Conservation (phyloP, 1,284 basidiomycete genomes). For the Trichosporon coremiiforme region DNA sequence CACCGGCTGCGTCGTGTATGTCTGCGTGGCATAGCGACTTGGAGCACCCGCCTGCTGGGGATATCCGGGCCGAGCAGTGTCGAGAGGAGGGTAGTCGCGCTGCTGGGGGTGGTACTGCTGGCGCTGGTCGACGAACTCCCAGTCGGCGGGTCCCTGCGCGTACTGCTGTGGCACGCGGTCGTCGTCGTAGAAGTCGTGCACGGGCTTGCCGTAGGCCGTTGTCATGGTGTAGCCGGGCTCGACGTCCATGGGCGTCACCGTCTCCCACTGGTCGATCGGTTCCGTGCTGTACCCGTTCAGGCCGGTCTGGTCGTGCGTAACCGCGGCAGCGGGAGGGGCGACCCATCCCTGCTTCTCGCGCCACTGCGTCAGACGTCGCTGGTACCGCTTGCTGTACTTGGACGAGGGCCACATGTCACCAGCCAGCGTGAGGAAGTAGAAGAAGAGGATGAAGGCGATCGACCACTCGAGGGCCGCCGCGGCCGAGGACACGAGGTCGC, state of each 20-base stretch:
- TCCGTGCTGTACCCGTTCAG: neutral
- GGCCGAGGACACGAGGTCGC: slow-evolving; percentile 56
- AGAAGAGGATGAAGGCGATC: slow-evolving; percentile 56
- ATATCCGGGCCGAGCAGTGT: neutral
- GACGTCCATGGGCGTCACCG: slow-evolving; percentile 7
- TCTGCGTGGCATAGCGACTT: neutral
- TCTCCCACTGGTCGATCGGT: slow-evolving; percentile 17
- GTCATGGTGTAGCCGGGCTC: neutral
- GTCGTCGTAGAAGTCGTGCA: neutral
- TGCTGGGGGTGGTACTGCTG: slow-evolving; percentile 10
- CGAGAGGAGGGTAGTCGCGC: neutral
- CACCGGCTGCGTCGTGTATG: neutral
- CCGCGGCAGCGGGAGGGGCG: neutral
- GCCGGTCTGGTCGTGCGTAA: slow-evolving; percentile 5
- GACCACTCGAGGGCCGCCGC: slow-evolving; percentile 59
- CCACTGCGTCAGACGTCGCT: slow-evolving; percentile 53
- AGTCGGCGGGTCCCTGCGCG: neutral
- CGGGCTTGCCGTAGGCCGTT: slow-evolving; percentile 4
- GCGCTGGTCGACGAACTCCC: slow-evolving; percentile 3
- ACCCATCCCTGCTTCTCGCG: slow-evolving; percentile 33
- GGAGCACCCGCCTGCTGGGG: neutral
- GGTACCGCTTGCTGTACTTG: slow-evolving; percentile 56
- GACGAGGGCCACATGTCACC: slow-evolving; percentile 51
- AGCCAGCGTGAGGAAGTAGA: slow-evolving; percentile 53
- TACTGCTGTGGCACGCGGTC: slow-evolving; percentile 6